Percentiles rank a stretch among this genome's conserved stretches.
Evolutionary conservation across 306 rosid species (phyloP).

Genomic region (Macrotyloma uniflorum): DNA sequence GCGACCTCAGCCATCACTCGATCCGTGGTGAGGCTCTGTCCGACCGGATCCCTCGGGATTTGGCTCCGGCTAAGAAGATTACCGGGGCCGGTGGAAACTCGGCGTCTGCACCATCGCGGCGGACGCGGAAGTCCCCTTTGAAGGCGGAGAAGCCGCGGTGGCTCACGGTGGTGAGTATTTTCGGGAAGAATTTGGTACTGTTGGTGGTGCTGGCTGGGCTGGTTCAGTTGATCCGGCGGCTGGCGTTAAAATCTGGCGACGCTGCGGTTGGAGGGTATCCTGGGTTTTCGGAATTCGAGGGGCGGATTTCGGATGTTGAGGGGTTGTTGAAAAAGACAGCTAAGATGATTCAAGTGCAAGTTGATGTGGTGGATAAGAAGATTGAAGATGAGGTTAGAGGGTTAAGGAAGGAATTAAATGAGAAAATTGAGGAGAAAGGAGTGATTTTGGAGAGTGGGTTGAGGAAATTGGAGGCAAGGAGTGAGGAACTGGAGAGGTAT

Average conservation of each 20-base stretch:
- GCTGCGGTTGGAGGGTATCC: slow-evolving; percentile 33
- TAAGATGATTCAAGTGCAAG: slow-evolving; percentile 79
- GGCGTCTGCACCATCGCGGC: slow-evolving; percentile 40
- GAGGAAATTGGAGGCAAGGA: slow-evolving; percentile 59
- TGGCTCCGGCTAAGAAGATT: slow-evolving; percentile 43
- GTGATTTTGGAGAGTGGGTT: slow-evolving; percentile 49
- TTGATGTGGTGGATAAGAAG: slow-evolving; percentile 81
- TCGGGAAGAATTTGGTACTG: slow-evolving; percentile 61
- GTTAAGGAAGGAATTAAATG: slow-evolving; percentile 60
- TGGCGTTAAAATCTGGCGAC: slow-evolving; percentile 51
- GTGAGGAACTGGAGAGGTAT: slow-evolving; percentile 61
- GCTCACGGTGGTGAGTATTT: slow-evolving; percentile 62
- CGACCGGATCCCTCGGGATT: slow-evolving; percentile 57
- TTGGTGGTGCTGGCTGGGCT: slow-evolving; percentile 57
- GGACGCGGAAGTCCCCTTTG: slow-evolving; percentile 42
- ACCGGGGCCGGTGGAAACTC: slow-evolving; percentile 40
- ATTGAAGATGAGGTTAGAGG: slow-evolving; percentile 65
- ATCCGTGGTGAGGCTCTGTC: slow-evolving; percentile 63
- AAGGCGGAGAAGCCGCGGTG: slow-evolving; percentile 66
- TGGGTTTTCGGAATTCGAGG: slow-evolving; percentile 72
- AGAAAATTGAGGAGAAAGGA: slow-evolving; percentile 61
- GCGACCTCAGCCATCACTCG: slow-evolving; percentile 84
- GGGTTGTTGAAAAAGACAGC: slow-evolving; percentile 61
- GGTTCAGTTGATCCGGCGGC: slow-evolving; percentile 60
- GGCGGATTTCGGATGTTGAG: slow-evolving; percentile 75